A percentile compares a stretch with the other conserved stretches of the same genome.
Evolutionary conservation across 768 basidiomycete species (phyloP).

Genomic region (Boletus rufocinnamomeus): DNA sequence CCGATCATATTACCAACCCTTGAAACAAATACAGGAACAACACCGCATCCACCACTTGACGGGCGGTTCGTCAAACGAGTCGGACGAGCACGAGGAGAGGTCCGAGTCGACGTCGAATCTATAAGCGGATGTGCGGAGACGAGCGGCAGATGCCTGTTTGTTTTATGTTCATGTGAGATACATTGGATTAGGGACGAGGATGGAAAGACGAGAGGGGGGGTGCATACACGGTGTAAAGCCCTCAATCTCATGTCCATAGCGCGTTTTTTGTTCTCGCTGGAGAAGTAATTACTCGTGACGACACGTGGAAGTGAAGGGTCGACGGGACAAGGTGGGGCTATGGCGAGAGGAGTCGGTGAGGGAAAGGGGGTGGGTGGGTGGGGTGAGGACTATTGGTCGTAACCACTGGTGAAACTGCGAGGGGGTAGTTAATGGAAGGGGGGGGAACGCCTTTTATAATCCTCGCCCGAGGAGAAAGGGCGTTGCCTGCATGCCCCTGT

Average conservation of each 20-base stretch:
- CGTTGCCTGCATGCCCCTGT: slow-evolving; percentile 4
- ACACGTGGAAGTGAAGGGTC: neutral
- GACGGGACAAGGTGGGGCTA: neutral
- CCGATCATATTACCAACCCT: slow-evolving; percentile 22
- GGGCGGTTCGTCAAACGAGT: slow-evolving; percentile 25
- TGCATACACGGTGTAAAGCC: slow-evolving; percentile 13
- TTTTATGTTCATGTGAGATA: neutral
- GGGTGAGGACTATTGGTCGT: neutral
- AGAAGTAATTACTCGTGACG: neutral
- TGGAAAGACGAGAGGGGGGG: neutral
- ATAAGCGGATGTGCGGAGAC: slow-evolving; percentile 17
- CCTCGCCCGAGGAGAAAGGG: slow-evolving; percentile 13
- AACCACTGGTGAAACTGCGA: neutral
- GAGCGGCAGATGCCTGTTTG: slow-evolving; percentile 9
- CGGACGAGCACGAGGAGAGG: slow-evolving; percentile 27
- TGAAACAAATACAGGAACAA: slow-evolving; percentile 26
- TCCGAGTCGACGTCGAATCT: slow-evolving; percentile 27
- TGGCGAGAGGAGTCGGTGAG: neutral
- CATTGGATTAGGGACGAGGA: neutral
- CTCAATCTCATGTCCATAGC: slow-evolving; percentile 14
- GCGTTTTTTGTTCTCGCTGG: neutral
- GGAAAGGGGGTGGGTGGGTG: neutral
- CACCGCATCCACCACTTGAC: slow-evolving; percentile 24
- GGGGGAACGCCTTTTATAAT: slow-evolving; percentile 13
- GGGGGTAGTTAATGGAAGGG: neutral